A percentile compares a stretch with the other conserved stretches of the same genome.
phyloP scores from a whole-genome alignment of 2,329 filamentous ascomycete species.

The Fusarium sp. region DNA sequence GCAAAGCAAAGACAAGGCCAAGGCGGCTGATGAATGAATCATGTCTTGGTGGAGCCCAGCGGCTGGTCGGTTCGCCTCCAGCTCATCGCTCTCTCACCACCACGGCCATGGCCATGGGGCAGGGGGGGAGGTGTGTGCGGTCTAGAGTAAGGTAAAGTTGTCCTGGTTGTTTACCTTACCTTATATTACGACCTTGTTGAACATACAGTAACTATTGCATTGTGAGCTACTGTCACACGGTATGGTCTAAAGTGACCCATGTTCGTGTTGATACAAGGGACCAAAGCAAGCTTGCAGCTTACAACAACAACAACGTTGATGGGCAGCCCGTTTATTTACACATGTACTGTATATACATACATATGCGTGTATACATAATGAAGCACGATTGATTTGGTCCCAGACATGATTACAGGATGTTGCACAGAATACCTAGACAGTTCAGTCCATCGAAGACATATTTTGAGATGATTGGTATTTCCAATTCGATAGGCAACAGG shows the following conservation, averaged over 20 bases:
- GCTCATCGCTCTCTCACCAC: constrained; percentile 34
- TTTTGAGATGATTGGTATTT: constrained; percentile 2
- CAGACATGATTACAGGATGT: neutral
- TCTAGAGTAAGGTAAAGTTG: constrained; percentile 16
- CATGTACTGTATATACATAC: constrained; percentile 29
- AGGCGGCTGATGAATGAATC: constrained; percentile 51
- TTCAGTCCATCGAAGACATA: neutral
- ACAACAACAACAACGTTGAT: constrained; percentile 17
- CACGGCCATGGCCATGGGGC: constrained; percentile 30
- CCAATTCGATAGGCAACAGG: neutral
- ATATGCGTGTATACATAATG: neutral
- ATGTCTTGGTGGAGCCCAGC: constrained; percentile 46
- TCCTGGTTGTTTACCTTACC: constrained; percentile 35
- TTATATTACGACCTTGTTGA: constrained; percentile 6
- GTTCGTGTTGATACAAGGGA: constrained; percentile 18
- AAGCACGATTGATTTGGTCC: neutral
- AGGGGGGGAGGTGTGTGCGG: constrained; percentile 28
- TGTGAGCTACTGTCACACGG: constrained; percentile 36
- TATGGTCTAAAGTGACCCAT: constrained; percentile 26
- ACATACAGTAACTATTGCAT: neutral
- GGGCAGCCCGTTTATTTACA: constrained; percentile 16
- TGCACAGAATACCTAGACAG: neutral
- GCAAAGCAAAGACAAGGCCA: constrained; percentile 25
- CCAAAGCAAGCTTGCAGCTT: constrained; percentile 21
- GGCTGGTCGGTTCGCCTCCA: constrained; percentile 47